These are phyloP conservation scores for Epithemia pelagica DNA, from an alignment of 108 stramenopile genomes.

Conservation along the genomic window DNA sequence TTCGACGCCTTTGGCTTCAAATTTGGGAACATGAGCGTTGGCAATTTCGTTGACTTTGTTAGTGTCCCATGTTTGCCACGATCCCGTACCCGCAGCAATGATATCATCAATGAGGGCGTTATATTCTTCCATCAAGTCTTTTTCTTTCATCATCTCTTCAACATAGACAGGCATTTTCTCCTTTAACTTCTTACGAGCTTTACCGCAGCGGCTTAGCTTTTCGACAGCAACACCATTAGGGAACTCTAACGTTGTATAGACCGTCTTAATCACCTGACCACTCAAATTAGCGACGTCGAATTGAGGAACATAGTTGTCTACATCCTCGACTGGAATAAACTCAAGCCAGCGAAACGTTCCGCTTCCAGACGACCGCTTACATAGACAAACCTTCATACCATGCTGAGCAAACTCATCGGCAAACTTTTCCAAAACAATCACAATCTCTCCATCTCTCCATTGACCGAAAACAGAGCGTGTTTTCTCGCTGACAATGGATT, in stretches of 20 bases:
- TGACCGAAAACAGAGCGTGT: constrained; percentile 36
- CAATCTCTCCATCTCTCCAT: constrained; percentile 41
- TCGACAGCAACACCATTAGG: constrained; percentile 51
- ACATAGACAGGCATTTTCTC: constrained; percentile 38
- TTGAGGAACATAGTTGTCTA: constrained; percentile 36
- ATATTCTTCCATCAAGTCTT: constrained; percentile 30
- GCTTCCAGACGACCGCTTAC: constrained; percentile 29
- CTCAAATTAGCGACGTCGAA: constrained; percentile 34
- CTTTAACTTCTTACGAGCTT: constrained; percentile 33
- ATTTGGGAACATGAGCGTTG: constrained; percentile 27
- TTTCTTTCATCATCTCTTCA: constrained; percentile 25
- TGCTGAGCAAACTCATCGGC: constrained; percentile 36
- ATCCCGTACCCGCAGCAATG: constrained; percentile 23
- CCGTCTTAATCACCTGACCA: constrained; percentile 40
- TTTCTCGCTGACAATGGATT: constrained; percentile 16
- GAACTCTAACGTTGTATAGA: constrained; percentile 33
- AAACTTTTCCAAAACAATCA: constrained; percentile 33
- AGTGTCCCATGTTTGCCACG: constrained; percentile 31
- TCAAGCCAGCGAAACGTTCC: constrained; percentile 42
- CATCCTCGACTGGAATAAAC: constrained; percentile 33
- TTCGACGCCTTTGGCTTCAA: constrained; percentile 34
- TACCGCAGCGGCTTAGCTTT: constrained; percentile 29
- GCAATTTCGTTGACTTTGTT: constrained; percentile 32
- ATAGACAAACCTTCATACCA: constrained; percentile 37
- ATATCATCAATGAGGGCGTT: constrained; percentile 27